Evolutionary conservation across 495 filamentous ascomycete species (phyloP).

Genomic region (Aspergillus diversus): DNA sequence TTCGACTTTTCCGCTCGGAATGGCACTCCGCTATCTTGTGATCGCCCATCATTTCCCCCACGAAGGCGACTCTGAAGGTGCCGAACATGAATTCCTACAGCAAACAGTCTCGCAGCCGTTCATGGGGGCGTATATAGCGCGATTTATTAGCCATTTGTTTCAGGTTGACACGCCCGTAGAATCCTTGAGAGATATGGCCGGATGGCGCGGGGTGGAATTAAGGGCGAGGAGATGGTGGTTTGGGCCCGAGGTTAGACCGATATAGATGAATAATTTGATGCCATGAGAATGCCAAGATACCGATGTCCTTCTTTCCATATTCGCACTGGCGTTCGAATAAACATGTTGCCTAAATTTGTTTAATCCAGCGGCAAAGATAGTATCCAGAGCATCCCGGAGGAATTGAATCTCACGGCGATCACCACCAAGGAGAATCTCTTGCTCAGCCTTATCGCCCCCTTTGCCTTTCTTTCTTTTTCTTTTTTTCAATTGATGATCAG

Average conservation of each 20-base stretch:
- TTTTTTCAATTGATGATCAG: background rate
- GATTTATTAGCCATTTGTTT: conserved; percentile 3
- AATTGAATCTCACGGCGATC: background rate
- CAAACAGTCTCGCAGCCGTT: conserved; percentile 7
- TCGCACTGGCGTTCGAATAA: background rate
- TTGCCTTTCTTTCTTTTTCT: background rate
- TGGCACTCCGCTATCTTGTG: conserved; percentile 8
- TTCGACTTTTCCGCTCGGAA: conserved; percentile 7
- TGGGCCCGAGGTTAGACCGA: background rate
- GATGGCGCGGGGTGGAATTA: background rate
- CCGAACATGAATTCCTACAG: background rate
- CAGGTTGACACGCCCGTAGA: conserved; percentile 3
- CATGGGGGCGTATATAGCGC: conserved; percentile 9
- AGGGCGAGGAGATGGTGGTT: background rate
- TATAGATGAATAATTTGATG: background rate
- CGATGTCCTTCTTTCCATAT: background rate
- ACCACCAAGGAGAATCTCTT: background rate
- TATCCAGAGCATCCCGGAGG: background rate
- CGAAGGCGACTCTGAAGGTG: background rate
- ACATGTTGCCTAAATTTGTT: background rate
- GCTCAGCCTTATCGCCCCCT: background rate
- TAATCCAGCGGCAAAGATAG: background rate
- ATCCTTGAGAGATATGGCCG: background rate
- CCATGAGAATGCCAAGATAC: background rate
- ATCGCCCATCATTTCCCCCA: conserved; percentile 6